phyloP scores from a whole-genome alignment of 257 asterid species.

The Nicotiana tabacum region DNA sequence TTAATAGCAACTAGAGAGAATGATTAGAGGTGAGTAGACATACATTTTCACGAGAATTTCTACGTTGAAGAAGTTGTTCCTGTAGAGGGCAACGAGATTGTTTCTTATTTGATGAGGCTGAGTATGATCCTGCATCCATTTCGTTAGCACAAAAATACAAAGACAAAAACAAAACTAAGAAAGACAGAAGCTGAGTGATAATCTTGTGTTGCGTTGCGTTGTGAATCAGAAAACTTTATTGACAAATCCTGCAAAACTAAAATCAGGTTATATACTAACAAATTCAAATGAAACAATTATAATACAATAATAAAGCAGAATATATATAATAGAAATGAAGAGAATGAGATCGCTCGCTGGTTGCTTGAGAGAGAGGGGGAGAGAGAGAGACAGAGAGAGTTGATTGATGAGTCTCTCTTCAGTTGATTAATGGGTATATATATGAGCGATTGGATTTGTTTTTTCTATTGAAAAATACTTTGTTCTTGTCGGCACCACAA shows the following conservation, averaged over 20 bases:
- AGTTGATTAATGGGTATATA: constrained; percentile 17
- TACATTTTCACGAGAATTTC: constrained; percentile 69
- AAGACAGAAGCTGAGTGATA: background rate
- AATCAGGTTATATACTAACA: constrained; percentile 11
- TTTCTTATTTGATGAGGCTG: constrained; percentile 48
- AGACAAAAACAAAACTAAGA: constrained; percentile 3
- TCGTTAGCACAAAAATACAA: constrained; percentile 31
- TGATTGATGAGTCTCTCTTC: background rate
- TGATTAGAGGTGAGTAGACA: background rate
- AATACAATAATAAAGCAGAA: constrained; percentile 5
- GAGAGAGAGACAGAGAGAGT: background rate
- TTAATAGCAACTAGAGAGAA: background rate
- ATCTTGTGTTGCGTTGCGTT: too few species aligned
- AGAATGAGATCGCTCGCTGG: background rate
- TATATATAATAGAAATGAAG: background rate
- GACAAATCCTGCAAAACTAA: constrained; percentile 39
- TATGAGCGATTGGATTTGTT: background rate
- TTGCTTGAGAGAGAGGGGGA: constrained; percentile 11
- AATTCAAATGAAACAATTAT: constrained; percentile 13
- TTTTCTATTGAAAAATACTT: background rate
- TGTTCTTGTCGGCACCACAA: background rate
- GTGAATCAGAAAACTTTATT: background rate
- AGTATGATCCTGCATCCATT: constrained; percentile 72
- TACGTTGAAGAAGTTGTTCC: constrained; percentile 57
- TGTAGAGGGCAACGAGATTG: constrained; percentile 73